Conservation (phyloP, 805 yeast genomes). For the Hanseniaspora pseudoguilliermondii region DNA sequence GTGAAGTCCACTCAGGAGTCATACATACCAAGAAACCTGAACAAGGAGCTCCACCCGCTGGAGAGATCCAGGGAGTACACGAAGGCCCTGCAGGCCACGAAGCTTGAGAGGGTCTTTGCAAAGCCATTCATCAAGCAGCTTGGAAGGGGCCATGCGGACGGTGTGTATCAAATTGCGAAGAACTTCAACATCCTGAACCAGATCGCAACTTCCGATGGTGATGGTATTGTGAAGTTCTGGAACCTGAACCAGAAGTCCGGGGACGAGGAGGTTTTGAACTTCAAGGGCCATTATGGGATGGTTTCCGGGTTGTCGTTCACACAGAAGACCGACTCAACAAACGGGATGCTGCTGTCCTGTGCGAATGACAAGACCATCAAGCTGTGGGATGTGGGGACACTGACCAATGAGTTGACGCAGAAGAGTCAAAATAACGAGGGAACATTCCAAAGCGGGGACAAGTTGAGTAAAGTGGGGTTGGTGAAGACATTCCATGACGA, state of each 20-base stretch:
- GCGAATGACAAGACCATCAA: conserved; percentile 85
- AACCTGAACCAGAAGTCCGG: conserved; percentile 40
- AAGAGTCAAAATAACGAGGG: conserved; percentile 16
- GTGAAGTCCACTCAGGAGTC: conserved; percentile 82
- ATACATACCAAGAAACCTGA: conserved; percentile 72
- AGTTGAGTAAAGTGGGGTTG: conserved; percentile 39
- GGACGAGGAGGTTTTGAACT: conserved; percentile 58
- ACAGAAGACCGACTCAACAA: conserved; percentile 33
- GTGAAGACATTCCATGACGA: conserved; percentile 72
- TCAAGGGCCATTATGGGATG: conserved; percentile 82
- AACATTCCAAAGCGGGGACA: conserved; percentile 24
- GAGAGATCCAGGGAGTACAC: conserved; percentile 96
- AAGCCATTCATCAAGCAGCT: conserved; percentile 92
- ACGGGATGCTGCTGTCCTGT: conserved; percentile 57
- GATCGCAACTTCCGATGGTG: conserved; percentile 87
- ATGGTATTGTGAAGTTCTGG: conserved; percentile 92
- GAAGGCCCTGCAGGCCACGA: conserved; percentile 86
- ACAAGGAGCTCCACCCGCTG: conserved; percentile 92
- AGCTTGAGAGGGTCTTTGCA: conserved; percentile 91
- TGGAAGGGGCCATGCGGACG: conserved; percentile 91
- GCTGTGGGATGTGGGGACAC: conserved; percentile 61
- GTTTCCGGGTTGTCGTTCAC: conserved; percentile 75
- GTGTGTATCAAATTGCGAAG: conserved; percentile 77
- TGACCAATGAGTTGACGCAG: conserved; percentile 34
- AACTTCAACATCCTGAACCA: conserved; percentile 56